Evolutionary conservation across 805 yeast genomes (phyloP), one percentile per base, ranked within the genome.

Genomic region (Zygosaccharomyces bisporus): DNA sequence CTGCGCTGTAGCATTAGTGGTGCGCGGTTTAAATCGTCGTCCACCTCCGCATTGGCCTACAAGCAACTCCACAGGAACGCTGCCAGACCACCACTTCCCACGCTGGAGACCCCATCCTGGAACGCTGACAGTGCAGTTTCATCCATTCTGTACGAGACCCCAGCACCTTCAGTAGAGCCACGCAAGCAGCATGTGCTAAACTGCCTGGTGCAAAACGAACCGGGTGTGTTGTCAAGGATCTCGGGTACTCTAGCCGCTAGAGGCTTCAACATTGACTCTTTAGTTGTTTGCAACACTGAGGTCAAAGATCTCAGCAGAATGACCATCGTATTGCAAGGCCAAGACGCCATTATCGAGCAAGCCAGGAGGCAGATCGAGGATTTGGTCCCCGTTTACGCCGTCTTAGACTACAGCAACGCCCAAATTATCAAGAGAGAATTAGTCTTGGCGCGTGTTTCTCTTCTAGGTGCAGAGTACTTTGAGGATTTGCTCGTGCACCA

Each of bases 351-450:
- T 41, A 84, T 93, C 54, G 99, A 93, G 67, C 99, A 93, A 73
- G 98, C 97, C 2, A 80, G 99, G 68, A 83, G 97, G 68, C 99
- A 93, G 69, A 85, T 93, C 50, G 99, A 93, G 71, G 97, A 93
- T 61, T 77, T 93, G 63, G 99, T 93, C 27, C 98, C 99, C 4
- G 98, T 93, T 23, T 93, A 95, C 71, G 99, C 98, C 4, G 99
- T 93, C 30, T 75, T 93, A 64, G 96, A 93, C 69, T 93, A 93
- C 72, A 77, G 96, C 41, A 79, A 86, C 58, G 81, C 96, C 19
- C 87, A 91, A 61, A 86, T 89, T 58, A 87, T 93, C 65, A 80
- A 82, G 66, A 80, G 99, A 67, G 99, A 93, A 72, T 75, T 93
- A 58, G 74, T 93, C 45, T 73, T 93, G 60, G 96, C 96, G 25